Evolutionary conservation across 2,329 filamentous ascomycete species (phyloP).

Genomic region (Fusarium phyllophilum): DNA sequence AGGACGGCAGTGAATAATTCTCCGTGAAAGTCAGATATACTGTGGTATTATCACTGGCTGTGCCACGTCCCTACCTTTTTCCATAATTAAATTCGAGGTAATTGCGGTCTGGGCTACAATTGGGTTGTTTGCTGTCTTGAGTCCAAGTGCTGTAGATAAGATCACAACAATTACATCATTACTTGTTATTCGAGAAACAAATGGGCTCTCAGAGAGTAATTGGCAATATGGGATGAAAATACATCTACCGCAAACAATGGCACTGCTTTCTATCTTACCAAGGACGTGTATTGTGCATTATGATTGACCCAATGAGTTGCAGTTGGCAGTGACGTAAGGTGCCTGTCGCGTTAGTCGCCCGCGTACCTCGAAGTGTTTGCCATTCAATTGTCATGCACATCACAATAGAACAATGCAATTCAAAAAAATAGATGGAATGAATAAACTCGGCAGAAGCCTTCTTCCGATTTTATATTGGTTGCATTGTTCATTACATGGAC

Average conservation of each 20-base stretch:
- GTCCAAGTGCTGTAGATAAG: background rate
- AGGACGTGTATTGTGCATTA: background rate
- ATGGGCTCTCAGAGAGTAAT: background rate
- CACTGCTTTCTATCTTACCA: background rate
- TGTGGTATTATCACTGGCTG: background rate
- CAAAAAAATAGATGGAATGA: background rate
- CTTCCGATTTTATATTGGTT: background rate
- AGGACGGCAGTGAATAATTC: constrained; percentile 9
- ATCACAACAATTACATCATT: background rate
- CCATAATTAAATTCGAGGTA: background rate
- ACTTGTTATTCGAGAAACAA: background rate
- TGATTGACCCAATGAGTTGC: background rate
- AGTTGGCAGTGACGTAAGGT: background rate
- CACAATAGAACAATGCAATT: background rate
- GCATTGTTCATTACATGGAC: background rate
- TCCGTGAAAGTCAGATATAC: constrained; percentile 2
- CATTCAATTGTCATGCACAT: background rate
- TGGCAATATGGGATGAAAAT: background rate
- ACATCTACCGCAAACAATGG: background rate
- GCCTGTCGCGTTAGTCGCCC: background rate
- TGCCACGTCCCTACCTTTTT: constrained; percentile 5
- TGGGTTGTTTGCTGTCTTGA: background rate
- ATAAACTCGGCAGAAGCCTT: background rate
- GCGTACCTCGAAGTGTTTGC: background rate
- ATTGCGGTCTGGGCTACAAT: background rate